Base-by-base conservation (phyloP, 23 red algal species). In the Gracilaria domingensis region DNA sequence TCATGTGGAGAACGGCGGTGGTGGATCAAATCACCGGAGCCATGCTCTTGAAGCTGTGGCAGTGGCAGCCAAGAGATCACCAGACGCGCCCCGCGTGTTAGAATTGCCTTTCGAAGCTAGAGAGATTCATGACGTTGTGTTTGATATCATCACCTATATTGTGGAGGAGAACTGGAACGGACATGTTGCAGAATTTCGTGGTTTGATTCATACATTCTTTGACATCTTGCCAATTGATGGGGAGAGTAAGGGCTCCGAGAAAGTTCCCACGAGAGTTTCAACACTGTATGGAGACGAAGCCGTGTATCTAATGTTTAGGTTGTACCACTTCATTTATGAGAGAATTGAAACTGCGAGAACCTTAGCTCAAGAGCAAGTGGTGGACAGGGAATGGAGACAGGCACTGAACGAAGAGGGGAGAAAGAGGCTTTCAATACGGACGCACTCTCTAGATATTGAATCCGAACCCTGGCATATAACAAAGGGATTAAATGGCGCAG, bases 271-370 rank as follows among this genome's bases (percentile, higher is more conserved):
- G 26, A 50, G 12, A n/a, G 38, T 66, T 14, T 54, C 70, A 32
- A 90, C 94, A 9, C 35, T 98, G 23, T 98, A 94, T 65, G 93
- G 93, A 40, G 97, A 98, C 59, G 97, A 98, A 47, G 44, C 79
- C 13, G 35, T 98, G 29, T 98, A 98, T 65, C n/a, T 98, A 3
- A 77, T 98, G 45, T 77, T 96, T 59, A 79, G 97, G 29, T 32
- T 98, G 54, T 94, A 95, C 50, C 88, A 96, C 56, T 65, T 95
- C 8, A 39, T 95, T 35, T 89, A 80, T 81, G 91, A 98, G 89
- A 90, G 97, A 33, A 74, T 98, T 56, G 79, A 81, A 25, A 83
- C 64, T 37, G 97, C 92, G 25, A 42, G 72, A 39, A 35, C 39
- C 26, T 79, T 98, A 40, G 93, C 93, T 44, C 60, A 66, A 21